phyloP scores from a whole-genome alignment of 139 green algal genomes.

The Gonium pectorale region DNA sequence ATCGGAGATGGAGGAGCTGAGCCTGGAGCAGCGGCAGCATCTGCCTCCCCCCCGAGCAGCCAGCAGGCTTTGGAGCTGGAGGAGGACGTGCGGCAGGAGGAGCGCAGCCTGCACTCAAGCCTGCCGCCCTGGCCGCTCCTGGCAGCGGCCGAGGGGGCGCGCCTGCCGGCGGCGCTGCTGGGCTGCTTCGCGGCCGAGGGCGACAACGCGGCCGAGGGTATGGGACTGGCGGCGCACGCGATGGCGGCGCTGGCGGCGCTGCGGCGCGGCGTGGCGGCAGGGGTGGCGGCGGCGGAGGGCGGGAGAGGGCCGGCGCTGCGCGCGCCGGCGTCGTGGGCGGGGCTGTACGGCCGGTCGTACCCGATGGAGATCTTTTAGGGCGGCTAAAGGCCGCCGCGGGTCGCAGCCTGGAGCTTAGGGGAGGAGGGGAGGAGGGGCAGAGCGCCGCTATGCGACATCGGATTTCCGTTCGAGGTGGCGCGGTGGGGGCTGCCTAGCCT shows the following conservation, averaged over 20 bases:
- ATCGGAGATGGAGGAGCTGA: not conserved
- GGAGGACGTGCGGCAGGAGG: conserved; percentile 45
- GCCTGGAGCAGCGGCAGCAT: not conserved
- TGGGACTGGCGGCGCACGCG: conserved; percentile 44
- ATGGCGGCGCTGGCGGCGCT: conserved; percentile 36
- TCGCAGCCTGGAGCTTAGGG: too few relatives aligned
- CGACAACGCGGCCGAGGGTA: conserved; percentile 70
- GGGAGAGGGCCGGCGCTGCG: not conserved
- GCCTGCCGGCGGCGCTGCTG: conserved; percentile 46
- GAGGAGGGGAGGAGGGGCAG: too few relatives aligned
- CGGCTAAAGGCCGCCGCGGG: too few relatives aligned
- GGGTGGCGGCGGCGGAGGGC: not conserved
- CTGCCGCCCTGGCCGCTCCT: conserved; percentile 76
- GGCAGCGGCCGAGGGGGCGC: not conserved
- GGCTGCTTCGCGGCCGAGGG: conserved; percentile 69
- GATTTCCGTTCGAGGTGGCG: too few relatives aligned
- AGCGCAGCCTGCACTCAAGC: conserved; percentile 50
- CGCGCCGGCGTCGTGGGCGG: conserved; percentile 53
- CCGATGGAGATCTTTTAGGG: conserved; percentile 27
- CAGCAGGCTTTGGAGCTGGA: not conserved
- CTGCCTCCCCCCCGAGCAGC: not conserved
- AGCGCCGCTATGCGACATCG: too few relatives aligned
- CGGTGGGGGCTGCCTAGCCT: too few relatives aligned
- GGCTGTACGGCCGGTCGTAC: conserved; percentile 47
- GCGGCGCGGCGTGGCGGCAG: not conserved